Evolutionary conservation across 2,329 filamentous ascomycete genomes (phyloP), one percentile per base, ranked within the genome.

Genomic region (Talaromyces funiculosus): DNA sequence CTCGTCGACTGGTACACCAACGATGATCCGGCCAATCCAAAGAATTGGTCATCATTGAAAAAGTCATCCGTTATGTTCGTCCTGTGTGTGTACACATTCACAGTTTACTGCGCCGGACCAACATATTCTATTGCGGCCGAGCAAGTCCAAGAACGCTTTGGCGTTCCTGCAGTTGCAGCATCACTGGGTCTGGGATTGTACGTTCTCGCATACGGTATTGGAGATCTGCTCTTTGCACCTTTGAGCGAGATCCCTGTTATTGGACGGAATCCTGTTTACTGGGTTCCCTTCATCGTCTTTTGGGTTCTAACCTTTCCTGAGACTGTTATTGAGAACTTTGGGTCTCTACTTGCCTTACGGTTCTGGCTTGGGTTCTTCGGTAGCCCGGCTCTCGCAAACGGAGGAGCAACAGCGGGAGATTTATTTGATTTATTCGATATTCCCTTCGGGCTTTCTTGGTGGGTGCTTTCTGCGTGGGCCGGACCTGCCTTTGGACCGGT

Each of bases 301-400:
- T 83, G 87, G 54, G 80, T 90, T 62, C 72, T 90, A 8, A 84
- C 82, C 5, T 80, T 90, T n/a, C 86, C 87, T 0, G 37, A 38
- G 16, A n/a, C 37, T 7, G 37, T 38, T 38, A 38, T 18, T 6
- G 16, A 38, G 8, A 7, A 85, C 74, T 88, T 86, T 58, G 75
- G 82, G 0, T 85, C 85, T 0, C 77, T 91, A 12, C 80, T 89
- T 66, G 84, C 87, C 3, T 75, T 86, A 2, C 81, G 86, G 0
- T 88, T 88, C 72, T 72, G 88, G 4, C 83, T 84, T 62, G 86
- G 85, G 2, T 86, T 88, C 77, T 86, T 88, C 64, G 86, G 86
- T 12, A 84, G 80, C 5, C 87, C 86, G 0, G 86, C 83, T 69
- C 73, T 90, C 6, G 86, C 86, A 0, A 87, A 43, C 40, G 53